These are phyloP conservation scores for Escallonia herrerae DNA, from an alignment of 129 eudicot genomes.

Conservation along the genomic window DNA sequence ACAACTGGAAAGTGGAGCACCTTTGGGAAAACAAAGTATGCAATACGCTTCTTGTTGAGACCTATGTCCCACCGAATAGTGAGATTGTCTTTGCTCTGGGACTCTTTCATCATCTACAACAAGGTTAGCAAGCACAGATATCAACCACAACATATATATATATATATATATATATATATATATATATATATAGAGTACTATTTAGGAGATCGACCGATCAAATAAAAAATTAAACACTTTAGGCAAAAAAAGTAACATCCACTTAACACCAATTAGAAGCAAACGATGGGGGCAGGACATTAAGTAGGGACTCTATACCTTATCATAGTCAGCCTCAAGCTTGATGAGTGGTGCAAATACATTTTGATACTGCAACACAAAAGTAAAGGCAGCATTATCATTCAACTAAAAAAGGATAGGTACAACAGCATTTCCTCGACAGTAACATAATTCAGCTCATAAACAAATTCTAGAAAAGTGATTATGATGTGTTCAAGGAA, in stretches of 20 bases:
- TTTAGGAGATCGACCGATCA: too few relatives aligned
- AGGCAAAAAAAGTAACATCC: neutral
- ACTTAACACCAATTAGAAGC: neutral
- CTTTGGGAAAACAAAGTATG: conserved; percentile 93
- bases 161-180: too few relatives aligned
- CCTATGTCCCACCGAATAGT: conserved; percentile 95
- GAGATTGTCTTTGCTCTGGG: conserved; percentile 90
- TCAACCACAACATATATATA: too few relatives aligned
- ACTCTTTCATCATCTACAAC: conserved; percentile 90
- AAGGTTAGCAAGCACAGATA: neutral
- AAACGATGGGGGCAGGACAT: neutral
- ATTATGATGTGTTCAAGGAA: conserved; percentile 2
- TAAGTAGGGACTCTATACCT: conserved; percentile 30
- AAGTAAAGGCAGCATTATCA: neutral
- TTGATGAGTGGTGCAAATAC: conserved; percentile 89
- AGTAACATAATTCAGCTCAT: neutral
- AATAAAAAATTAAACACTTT: too few relatives aligned
- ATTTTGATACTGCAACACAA: conserved; percentile 70
- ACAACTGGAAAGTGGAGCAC: conserved; percentile 23
- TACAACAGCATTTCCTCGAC: neutral
- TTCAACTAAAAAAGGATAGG: neutral
- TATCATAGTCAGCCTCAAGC: conserved; percentile 96
- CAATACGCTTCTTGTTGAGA: conserved; percentile 90
- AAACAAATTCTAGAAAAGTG: neutral
- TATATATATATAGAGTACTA: too few relatives aligned